Percentiles rank a stretch among this genome's conserved stretches.
phyloP scores from a whole-genome alignment of 441 rosid species.

The Biscutella auriculata region DNA sequence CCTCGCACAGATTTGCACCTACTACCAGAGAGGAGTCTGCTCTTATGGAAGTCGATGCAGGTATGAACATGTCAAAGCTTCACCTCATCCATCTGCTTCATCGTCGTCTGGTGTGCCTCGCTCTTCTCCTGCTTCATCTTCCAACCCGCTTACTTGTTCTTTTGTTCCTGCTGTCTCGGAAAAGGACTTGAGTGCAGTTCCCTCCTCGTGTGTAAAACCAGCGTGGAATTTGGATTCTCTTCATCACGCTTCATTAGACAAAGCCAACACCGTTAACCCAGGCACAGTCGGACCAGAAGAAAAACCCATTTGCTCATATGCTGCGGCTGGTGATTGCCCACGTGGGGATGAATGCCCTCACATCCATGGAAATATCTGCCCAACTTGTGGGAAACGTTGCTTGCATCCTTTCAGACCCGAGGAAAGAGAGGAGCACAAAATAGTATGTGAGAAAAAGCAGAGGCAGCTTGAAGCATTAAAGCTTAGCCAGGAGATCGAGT shows the following conservation, averaged over 20 bases:
- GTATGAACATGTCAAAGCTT: slow-evolving; percentile 66
- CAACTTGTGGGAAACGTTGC: slow-evolving; percentile 74
- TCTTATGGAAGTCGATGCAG: slow-evolving; percentile 79
- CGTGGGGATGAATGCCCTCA: slow-evolving; percentile 80
- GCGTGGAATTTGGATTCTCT: slow-evolving; percentile 37
- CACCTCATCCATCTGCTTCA: slow-evolving; percentile 39
- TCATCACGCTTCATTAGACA: slow-evolving; percentile 34
- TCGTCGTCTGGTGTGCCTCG: slow-evolving; percentile 35
- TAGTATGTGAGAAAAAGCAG: slow-evolving; percentile 26
- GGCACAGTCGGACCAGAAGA: slow-evolving; percentile 46
- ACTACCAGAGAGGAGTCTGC: slow-evolving; percentile 80
- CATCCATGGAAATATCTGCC: slow-evolving; percentile 79
- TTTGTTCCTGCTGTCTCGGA: slow-evolving; percentile 32
- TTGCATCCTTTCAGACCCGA: slow-evolving; percentile 84
- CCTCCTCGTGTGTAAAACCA: slow-evolving; percentile 17
- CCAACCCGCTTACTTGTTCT: slow-evolving; percentile 20
- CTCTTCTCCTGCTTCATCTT: slow-evolving; percentile 21
- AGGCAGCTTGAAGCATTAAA: slow-evolving; percentile 24
- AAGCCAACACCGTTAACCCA: slow-evolving; percentile 53
- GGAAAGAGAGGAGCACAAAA: slow-evolving; percentile 71
- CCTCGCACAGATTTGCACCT: slow-evolving; percentile 64
- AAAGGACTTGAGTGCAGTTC: slow-evolving; percentile 19
- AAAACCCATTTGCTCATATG: slow-evolving; percentile 68
- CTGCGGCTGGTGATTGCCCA: slow-evolving; percentile 88
- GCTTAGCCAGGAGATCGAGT: slow-evolving; percentile 26